Evolutionary conservation across 768 basidiomycete species (phyloP), one percentile per base, ranked within the genome.

Genomic region (Leccinum arenicola): DNA sequence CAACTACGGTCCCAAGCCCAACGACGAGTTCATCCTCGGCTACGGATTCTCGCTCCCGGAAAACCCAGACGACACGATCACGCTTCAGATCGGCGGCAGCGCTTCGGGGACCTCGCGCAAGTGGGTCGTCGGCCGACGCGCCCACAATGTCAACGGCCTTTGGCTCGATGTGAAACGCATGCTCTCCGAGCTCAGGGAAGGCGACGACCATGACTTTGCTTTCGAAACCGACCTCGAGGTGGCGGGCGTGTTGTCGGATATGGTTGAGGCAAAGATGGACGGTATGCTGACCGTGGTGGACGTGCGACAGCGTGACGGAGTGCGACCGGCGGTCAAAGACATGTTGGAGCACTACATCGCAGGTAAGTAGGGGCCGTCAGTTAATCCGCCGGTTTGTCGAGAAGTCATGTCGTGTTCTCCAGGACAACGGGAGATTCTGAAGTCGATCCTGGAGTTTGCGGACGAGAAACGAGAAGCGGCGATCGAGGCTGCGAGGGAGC

Each of bases 1-100:
- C 75, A 96, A 96, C 70, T 97, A 97, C 71, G 95, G 95, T 0
- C 83, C 87, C 0, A 97, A 97, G 70, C 85, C 93, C 0, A 95
- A 96, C 71, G 81, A 91, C 27, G 92, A 95, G 72, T 81, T 98
- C 48, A 84, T 98, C 50, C 80, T 98, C 4, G 93, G 91, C 6
- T 98, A 97, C 68, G 95, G 96, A 1, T 98, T 98, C 74, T 84
- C 90, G 0, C 70, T 95, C 4, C 75, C 81, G 2, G 62, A 84
- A 29, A 97, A 97, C 63, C 89, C 88, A 0, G 91, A 94, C 67
- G 95, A 97, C 67, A 91, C 89, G 1, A 88, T 95, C 64, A 78
- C 89, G 1, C 81, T 97, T 35, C 87, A 87, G 61, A 75, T 96
- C 43, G 88, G 88, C 14, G 86, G 88, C 1, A 14, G 47, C 15